Percentiles rank a stretch among this genome's conserved stretches.
These are phyloP conservation scores for Fusarium solani-melongenae DNA, from an alignment of 2,329 filamentous ascomycete genomes.

Conservation along the genomic window DNA sequence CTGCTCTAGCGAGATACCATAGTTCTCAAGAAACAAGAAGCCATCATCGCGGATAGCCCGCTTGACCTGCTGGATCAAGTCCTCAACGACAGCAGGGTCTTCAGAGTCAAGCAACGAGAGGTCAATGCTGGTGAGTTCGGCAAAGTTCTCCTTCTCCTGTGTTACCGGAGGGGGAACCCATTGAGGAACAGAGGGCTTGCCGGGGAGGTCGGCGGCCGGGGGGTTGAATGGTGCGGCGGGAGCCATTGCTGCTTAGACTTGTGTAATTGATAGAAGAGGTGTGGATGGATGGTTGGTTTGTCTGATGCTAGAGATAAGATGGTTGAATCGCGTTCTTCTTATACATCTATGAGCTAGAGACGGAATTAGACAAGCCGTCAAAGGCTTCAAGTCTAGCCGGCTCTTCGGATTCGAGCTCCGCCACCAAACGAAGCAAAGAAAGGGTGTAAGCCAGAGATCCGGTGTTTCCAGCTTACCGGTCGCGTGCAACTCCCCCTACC, in stretches of 20 bases:
- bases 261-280: neutral
- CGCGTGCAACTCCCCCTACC: neutral
- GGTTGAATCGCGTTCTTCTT: conserved; percentile 11
- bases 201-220: conserved; percentile 49
- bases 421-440: neutral
- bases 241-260: conserved; percentile 29
- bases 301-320: neutral
- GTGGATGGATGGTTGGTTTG: neutral
- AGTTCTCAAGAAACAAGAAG: conserved; percentile 61
- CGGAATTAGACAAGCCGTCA: neutral
- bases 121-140: conserved; percentile 55
- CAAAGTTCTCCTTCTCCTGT: conserved; percentile 56
- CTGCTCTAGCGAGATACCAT: conserved; percentile 58
- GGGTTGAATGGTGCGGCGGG: conserved; percentile 54
- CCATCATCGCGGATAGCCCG: conserved; percentile 56
- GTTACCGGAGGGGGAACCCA: conserved; percentile 59
- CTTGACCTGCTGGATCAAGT: conserved; percentile 56
- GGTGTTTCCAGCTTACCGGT: neutral
- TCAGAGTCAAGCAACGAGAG: conserved; percentile 56
- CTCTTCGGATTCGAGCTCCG: conserved; percentile 4
- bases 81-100: conserved; percentile 54
- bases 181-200: conserved; percentile 55
- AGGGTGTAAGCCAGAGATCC: conserved; percentile 1
- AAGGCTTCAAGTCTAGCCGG: neutral
- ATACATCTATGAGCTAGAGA: conserved; percentile 3